These are phyloP conservation scores for Tuber aestivum DNA, from an alignment of 495 filamentous ascomycete genomes.

Conservation along the genomic window DNA sequence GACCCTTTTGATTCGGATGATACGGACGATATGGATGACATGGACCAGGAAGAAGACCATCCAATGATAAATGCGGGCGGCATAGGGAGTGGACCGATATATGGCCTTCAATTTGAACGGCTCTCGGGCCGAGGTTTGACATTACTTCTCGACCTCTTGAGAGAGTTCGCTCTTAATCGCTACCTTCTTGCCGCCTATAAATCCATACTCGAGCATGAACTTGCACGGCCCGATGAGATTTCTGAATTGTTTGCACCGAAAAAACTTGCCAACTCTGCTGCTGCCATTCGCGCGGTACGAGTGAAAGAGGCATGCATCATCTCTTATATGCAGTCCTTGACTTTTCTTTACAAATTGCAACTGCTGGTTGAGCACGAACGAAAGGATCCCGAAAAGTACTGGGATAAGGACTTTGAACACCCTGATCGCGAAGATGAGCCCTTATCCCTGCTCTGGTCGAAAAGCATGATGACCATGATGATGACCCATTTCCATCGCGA, in stretches of 20 bases:
- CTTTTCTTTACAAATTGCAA: constrained; percentile 2
- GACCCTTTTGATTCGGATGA: not conserved
- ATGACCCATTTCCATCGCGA: constrained; percentile 2
- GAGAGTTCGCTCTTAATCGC: not conserved
- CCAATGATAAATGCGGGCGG: not conserved
- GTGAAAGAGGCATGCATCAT: not conserved
- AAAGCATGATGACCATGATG: constrained; percentile 2
- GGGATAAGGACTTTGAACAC: constrained; percentile 1
- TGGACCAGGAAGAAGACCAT: not conserved
- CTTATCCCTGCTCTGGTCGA: constrained; percentile 2
- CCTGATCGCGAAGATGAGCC: not conserved
- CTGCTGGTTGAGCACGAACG: constrained; percentile 3
- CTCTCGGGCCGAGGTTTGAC: not conserved
- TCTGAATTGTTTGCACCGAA: not conserved
- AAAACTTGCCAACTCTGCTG: not conserved
- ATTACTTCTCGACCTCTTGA: not conserved
- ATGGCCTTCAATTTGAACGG: not conserved
- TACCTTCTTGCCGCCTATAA: not conserved
- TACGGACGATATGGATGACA: not conserved
- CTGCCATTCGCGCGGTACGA: not conserved
- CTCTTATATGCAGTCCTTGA: constrained; percentile 1
- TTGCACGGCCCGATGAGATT: not conserved
- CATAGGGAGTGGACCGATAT: not conserved
- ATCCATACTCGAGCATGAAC: not conserved
- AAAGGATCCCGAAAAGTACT: not conserved